Evolutionary conservation across 1,139 yeast species (phyloP).

Genomic region (Debaryomycetaceae sp.): DNA sequence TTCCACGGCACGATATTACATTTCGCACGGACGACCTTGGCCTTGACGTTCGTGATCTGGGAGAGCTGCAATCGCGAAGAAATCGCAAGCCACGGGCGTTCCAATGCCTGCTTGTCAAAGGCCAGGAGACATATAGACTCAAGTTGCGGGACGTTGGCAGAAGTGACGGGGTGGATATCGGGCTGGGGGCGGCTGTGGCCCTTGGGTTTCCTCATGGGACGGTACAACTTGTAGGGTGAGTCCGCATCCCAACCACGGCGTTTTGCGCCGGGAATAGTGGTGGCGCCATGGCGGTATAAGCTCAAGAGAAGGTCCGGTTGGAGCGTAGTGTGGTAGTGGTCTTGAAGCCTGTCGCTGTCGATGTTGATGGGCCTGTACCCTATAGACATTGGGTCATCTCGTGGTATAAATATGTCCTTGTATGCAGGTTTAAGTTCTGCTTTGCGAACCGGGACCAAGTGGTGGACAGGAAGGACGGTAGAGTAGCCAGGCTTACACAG

Average conservation of each 20-base stretch:
- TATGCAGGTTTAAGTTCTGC: slow-evolving; percentile 58
- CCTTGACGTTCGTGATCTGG: slow-evolving; percentile 86
- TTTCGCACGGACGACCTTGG: slow-evolving; percentile 61
- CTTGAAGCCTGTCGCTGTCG: slow-evolving; percentile 69
- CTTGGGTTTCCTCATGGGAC: slow-evolving; percentile 55
- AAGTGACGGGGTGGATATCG: slow-evolving; percentile 55
- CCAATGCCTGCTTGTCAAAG: slow-evolving; percentile 66
- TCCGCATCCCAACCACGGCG: slow-evolving; percentile 79
- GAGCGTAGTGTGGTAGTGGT: slow-evolving; percentile 64
- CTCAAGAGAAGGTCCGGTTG: slow-evolving; percentile 70
- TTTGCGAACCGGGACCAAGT: slow-evolving; percentile 66
- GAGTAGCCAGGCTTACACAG: slow-evolving; percentile 60
- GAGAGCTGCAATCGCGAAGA: slow-evolving; percentile 76
- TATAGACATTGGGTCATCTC: slow-evolving; percentile 67
- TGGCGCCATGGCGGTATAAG: slow-evolving; percentile 58
- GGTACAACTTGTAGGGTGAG: slow-evolving; percentile 82
- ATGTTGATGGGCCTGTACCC: slow-evolving; percentile 63
- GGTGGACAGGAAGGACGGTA: slow-evolving; percentile 85
- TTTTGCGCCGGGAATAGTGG: slow-evolving; percentile 51
- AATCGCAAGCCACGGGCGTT: slow-evolving; percentile 63
- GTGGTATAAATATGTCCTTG: slow-evolving; percentile 53
- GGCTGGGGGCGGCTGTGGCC: slow-evolving; percentile 63
- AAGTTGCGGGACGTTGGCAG: slow-evolving; percentile 63
- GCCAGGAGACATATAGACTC: slow-evolving; percentile 61
- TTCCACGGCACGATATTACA: slow-evolving; percentile 83